Conservation (phyloP, 305 asterid genomes). For the Fraxinus velutina region DNA sequence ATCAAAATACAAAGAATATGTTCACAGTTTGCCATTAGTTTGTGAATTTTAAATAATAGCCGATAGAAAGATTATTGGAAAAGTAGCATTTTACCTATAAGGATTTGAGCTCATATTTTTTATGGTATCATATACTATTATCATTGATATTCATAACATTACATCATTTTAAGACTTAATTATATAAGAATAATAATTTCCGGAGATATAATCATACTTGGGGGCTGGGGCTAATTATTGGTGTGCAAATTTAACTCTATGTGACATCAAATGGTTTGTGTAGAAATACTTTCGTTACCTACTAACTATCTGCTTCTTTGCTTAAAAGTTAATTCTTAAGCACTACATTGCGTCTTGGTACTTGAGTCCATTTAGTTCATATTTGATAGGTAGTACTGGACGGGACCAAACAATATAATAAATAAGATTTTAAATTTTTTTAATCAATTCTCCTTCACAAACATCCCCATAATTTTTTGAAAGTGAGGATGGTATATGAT, state of each 20-base stretch:
- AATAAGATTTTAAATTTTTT: not conserved
- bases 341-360: not conserved
- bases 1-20: not conserved
- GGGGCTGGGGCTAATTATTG: not conserved
- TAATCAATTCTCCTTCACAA: not conserved
- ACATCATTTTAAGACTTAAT: not conserved
- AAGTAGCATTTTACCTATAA: not conserved
- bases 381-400: not conserved
- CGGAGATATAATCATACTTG: not conserved
- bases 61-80: not conserved
- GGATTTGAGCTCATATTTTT: not conserved
- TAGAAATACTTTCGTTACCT: not conserved
- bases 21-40: not conserved
- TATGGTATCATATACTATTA: not conserved
- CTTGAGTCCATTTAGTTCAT: not conserved
- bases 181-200: not conserved
- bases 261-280: not conserved
- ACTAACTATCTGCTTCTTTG: not conserved
- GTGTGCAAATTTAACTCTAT: not conserved
- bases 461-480: not conserved
- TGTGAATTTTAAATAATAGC: not conserved
- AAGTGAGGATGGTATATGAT: not conserved
- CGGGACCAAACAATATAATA: not conserved
- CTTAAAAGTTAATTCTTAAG: not conserved
- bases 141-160: not conserved